Base-by-base conservation (phyloP, 306 rosid species). In the Cajanus cajan region DNA sequence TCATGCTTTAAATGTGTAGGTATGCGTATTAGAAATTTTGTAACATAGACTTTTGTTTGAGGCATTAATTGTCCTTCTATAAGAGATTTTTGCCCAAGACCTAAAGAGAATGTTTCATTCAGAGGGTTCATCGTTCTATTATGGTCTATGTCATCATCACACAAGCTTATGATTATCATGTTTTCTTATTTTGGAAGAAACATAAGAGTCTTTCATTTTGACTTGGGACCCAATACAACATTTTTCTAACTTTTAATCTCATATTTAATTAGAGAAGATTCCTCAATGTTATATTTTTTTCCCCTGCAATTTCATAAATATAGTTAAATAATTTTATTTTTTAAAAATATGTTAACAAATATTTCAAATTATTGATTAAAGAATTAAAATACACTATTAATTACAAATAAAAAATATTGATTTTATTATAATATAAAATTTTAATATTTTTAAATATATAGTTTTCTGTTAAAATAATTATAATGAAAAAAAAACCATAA, bases 31-130 rank as follows among this genome's bases (percentile, higher is more conserved):
- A 41, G 48, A 51, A 82, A 78, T 21, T 45, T 21, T 71, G 50
- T 13, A 40, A 54, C 16, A 39, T 51, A 10, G 48, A 43, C 37
- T 62, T 22, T 3, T 15, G 31, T 43, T 50, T 31, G 34, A 43
- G 54, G 50, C 47, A 57, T 83, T 81, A 13, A 77, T 72, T 47
- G 22, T 51, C 12, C 2, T 77, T 81, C 77, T 40, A 40, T 12
- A n/a, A 43, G 18, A 63, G 79, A 43, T 11, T 24, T 1, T 7
- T 52, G 77, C 3, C 43, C 31, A 24, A 43, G 44, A 28, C 43
- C 31, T 14, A 43, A 36, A 28, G 33, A 51, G 37, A 78, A 58
- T 64, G 61, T 48, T 81, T 70, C 55, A 43, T 78, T 85, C 11
- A 63, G 7, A 28, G 58, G 18, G 31, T 77, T 50, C 55, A 33